phyloP scores from a whole-genome alignment of 805 yeast species.

The Candida peoriensis region DNA sequence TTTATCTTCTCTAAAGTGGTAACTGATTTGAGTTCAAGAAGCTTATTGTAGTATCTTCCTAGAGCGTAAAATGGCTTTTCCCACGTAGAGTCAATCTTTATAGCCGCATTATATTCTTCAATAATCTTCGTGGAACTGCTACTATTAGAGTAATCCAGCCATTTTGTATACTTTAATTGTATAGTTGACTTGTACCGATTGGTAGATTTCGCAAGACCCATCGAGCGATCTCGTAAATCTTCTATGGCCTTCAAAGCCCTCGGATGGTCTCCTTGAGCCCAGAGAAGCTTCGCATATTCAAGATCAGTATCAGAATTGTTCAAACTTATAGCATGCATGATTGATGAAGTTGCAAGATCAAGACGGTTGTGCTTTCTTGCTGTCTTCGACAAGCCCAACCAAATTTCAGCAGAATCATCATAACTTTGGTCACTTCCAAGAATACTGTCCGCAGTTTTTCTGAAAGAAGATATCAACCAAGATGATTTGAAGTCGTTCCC shows the following conservation, averaged over 20 bases:
- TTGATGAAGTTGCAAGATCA: conserved; percentile 66
- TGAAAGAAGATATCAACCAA: conserved; percentile 54
- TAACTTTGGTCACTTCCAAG: conserved; percentile 17
- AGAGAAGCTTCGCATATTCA: conserved; percentile 75
- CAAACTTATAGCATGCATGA: conserved; percentile 47
- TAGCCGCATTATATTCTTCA: conserved; percentile 59
- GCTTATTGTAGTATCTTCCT: conserved; percentile 74
- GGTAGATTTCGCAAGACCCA: conserved; percentile 6
- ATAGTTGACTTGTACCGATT: conserved; percentile 32
- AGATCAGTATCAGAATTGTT: conserved; percentile 46
- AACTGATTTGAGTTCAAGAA: conserved; percentile 60
- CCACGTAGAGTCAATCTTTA: conserved; percentile 51
- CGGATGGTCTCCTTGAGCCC: conserved; percentile 86
- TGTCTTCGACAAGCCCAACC: conserved; percentile 55
- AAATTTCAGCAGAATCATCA: conserved; percentile 41
- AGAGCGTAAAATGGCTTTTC: conserved; percentile 77
- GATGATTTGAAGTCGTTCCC: conserved; percentile 57
- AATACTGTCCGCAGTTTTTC: conserved; percentile 42
- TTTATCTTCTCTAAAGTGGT: conserved; percentile 12
- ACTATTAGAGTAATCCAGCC: conserved; percentile 85
- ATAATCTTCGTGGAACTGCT: conserved; percentile 71
- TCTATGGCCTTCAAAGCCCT: conserved; percentile 70
- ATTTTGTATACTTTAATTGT: conserved; percentile 76
- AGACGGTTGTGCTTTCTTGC: conserved; percentile 65
- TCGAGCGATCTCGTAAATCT: conserved; percentile 26